phyloP scores from a whole-genome alignment of 2,329 filamentous ascomycete genomes.

The Colletotrichum sojae region DNA sequence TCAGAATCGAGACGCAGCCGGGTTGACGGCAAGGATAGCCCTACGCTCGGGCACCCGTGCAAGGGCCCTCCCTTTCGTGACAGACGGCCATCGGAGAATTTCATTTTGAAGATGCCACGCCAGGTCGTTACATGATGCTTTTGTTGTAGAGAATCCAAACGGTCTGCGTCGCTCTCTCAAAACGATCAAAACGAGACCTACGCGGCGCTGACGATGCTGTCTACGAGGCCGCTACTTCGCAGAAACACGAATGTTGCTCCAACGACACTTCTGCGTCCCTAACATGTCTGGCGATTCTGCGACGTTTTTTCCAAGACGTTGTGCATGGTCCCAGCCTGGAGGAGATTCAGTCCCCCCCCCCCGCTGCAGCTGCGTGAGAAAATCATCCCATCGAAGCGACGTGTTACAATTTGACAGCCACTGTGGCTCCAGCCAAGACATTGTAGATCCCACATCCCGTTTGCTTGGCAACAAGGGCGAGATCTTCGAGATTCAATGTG shows the following conservation, averaged over 20 bases:
- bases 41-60: not conserved
- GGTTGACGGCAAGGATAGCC: not conserved
- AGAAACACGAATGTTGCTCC: too few species aligned
- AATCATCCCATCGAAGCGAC: not conserved
- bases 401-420: slow-evolving; percentile 29
- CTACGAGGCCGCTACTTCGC: not conserved
- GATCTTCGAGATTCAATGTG: not conserved
- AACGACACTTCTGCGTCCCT: not conserved
- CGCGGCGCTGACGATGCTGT: not conserved
- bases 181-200: not conserved
- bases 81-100: slow-evolving; percentile 6
- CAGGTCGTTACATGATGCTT: not conserved
- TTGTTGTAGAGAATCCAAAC: not conserved
- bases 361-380: not conserved
- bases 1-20: not conserved
- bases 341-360: not conserved
- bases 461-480: slow-evolving; percentile 11
- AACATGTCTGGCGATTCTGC: not conserved
- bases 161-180: too few species aligned
- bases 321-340: not conserved
- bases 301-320: not conserved
- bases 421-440: slow-evolving; percentile 1
- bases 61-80: slow-evolving; percentile 6
- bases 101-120: not conserved
- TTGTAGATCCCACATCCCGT: slow-evolving; percentile 1